Base-by-base conservation (phyloP, 2,329 filamentous ascomycete species). In the Davidsoniella australis region DNA sequence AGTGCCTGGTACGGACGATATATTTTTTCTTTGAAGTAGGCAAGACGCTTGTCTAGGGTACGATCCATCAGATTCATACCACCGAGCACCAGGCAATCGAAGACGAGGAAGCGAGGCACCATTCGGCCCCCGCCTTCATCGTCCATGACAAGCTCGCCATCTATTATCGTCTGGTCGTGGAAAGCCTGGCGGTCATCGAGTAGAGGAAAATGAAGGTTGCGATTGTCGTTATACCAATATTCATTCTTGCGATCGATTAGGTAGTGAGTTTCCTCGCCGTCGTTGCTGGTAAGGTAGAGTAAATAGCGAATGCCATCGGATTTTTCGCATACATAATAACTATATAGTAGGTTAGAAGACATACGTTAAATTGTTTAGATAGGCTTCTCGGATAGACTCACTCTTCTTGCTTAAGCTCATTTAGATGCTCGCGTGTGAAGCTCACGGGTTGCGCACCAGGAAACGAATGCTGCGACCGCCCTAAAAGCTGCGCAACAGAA, bases 241-340 rank as follows among this genome's bases (percentile, higher is more conserved):
- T 96, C 87, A 67, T 98, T 96, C 67, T 88, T 94, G 60, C 91
- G 86, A 66, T 98, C 89, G 66, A 98, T 94, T 50, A 98, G 73
- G 67, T 94, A 95, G 60, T 91, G 84, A 20, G 80, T 74, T 61
- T 93, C 86, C 45, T 61, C 56, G 48, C 68, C 68, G 5, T 68
- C 62, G 60, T 82, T 80, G 6, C 69, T 63, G 46, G 85, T 86
- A 56, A 91, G 78, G 69, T 93, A 96, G 55, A 98, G 76, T n/a
- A 98, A 75, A 63, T 93, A 95, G 55, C 91, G 80, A 55, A 96
- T 85, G 49, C 91, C 91, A 61, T 98, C 91, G 1, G 89, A 94
- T 68, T 98, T 98, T 66, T 98, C 91, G 70, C 89, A 95, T 55
- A 98, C 83, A 62, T 88, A 98, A 68, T 96, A 98, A 65, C 78